Base-by-base conservation (phyloP, 1,139 yeast species). In the Pichia cactophila region DNA sequence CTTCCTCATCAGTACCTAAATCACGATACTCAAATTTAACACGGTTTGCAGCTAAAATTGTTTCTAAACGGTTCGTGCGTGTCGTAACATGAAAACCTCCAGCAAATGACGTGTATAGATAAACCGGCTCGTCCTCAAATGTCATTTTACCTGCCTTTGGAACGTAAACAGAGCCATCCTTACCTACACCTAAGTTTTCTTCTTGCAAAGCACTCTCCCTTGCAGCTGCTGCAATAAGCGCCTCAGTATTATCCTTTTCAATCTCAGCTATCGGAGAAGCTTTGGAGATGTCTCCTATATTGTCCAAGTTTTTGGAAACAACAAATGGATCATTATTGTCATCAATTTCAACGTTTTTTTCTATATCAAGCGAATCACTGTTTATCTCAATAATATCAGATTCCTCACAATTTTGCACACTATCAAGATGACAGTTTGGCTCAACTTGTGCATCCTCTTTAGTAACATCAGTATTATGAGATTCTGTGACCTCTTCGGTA, bases 11-110 rank as follows among this genome's bases (percentile, higher is more conserved):
- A 0, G 96, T 86, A 3, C 96, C 96, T 50, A 90, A 71, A 63
- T 90, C 98, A 49, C 85, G 78, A 60, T 81, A 77, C 33, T 78
- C 75, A 65, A 80, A 88, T 54, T 78, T 72, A 52, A 90, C 71
- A 41, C 81, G 77, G 64, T 88, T 86, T 2, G 92, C 94, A 41
- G 80, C 77, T 44, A 90, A 74, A 50, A 90, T 87, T 1, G 89
- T 84, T 17, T 78, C 77, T 51, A 92, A 71, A 50, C 92, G 72
- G 63, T 86, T 87, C 38, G 96, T 88, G 58, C 92, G 74, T n/a
- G 84, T 78, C 60, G 83, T 80, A 63, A 89, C 78, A 63, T 86
- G 90, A 74, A 83, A 84, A 1, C 95, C 95, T 33, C 96, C 95
- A 0, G 96, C 95, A 49, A 89, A 72, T 0, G 97, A 90, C 0